Percentiles rank a stretch among this genome's conserved stretches.
phyloP scores from a whole-genome alignment of 2,329 filamentous ascomycete genomes.

The Camillea tinctor region DNA sequence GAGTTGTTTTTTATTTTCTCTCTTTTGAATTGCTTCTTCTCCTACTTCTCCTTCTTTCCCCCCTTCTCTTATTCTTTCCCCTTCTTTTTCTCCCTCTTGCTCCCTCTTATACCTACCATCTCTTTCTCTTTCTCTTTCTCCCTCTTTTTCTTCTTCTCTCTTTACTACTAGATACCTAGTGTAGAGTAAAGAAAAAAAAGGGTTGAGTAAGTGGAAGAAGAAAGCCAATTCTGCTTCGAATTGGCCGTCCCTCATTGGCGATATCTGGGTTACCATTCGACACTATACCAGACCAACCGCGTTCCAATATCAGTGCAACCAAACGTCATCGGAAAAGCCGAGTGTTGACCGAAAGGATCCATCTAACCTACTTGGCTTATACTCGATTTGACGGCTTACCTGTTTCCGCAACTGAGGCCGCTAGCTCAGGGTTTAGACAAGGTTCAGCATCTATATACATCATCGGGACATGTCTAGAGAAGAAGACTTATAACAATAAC shows the following conservation, averaged over 20 bases:
- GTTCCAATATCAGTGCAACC: neutral
- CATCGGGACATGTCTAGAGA: neutral
- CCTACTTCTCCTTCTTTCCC: neutral
- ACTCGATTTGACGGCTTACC: neutral
- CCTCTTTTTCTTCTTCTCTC: neutral
- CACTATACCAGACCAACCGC: neutral
- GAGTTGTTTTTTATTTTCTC: too few relatives aligned
- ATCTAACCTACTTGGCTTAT: neutral
- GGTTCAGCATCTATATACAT: too few relatives aligned
- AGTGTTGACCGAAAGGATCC: neutral
- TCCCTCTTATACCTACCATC: neutral
- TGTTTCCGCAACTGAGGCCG: neutral
- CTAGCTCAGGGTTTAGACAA: neutral
- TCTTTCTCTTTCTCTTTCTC: neutral
- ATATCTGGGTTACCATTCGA: neutral
- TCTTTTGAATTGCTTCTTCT: too few relatives aligned
- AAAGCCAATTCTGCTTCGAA: neutral
- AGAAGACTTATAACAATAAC: neutral
- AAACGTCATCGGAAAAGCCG: neutral
- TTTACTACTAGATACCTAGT: neutral
- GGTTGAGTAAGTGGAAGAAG: neutral
- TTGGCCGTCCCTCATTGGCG: too few relatives aligned
- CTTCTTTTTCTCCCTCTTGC: neutral
- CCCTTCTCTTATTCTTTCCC: conserved; percentile 2
- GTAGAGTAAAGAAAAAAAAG: neutral